Percentiles rank a stretch among this genome's conserved stretches.
phyloP scores from a whole-genome alignment of 768 basidiomycete species.

The Leccinum broughii region DNA sequence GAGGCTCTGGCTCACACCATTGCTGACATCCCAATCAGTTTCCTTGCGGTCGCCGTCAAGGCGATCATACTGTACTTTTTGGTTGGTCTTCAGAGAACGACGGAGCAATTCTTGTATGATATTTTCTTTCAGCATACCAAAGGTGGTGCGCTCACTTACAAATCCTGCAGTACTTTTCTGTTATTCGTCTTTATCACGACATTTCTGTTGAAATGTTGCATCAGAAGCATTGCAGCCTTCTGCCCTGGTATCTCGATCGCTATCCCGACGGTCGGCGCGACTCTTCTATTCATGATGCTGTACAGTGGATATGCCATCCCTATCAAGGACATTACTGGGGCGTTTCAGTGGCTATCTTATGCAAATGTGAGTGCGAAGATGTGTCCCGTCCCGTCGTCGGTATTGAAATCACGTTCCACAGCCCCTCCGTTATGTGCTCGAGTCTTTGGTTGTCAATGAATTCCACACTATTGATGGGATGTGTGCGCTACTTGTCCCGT shows the following conservation, averaged over 20 bases:
- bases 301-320: conserved; percentile 44
- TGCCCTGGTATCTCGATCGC: conserved; percentile 56
- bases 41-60: conserved; percentile 19
- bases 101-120: conserved; percentile 22
- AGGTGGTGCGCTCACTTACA: conserved; percentile 31
- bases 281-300: conserved; percentile 41
- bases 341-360: conserved; percentile 23
- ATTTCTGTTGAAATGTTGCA: conserved; percentile 72
- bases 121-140: background rate
- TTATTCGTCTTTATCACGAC: conserved; percentile 54
- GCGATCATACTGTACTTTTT: conserved; percentile 20
- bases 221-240: conserved; percentile 60
- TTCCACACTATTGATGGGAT: conserved; percentile 41
- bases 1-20: conserved; percentile 45
- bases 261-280: conserved; percentile 31
- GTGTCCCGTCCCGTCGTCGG: conserved; percentile 30
- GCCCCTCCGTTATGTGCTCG: conserved; percentile 33
- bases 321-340: conserved; percentile 2
- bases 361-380: conserved; percentile 34
- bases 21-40: conserved; percentile 45
- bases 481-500: conserved; percentile 35
- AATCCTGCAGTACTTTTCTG: conserved; percentile 52
- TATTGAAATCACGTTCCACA: conserved; percentile 32
- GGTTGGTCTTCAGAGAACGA: conserved; percentile 20
- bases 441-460: conserved; percentile 47